Percentiles rank a stretch among this genome's conserved stretches.
These are phyloP conservation scores for Alisma plantagoaquatica DNA, from an alignment of 106 monocot species.

Conservation along the genomic window DNA sequence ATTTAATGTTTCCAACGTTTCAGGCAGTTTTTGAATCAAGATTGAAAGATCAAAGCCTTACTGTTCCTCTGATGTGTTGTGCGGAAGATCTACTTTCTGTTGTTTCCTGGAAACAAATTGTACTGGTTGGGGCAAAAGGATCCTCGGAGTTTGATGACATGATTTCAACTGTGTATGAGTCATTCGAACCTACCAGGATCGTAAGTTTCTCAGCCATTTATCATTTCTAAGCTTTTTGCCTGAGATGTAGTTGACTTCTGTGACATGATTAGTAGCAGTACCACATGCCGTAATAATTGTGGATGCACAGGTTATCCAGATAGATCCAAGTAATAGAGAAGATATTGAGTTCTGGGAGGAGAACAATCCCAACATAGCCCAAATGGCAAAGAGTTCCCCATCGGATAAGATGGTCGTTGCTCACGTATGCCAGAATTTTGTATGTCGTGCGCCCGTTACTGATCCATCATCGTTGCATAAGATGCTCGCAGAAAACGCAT, in stretches of 20 bases:
- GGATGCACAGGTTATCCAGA: slow-evolving; percentile 65
- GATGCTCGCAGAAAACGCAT: no score
- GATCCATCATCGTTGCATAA: no score
- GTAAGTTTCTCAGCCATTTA: slow-evolving; percentile 27
- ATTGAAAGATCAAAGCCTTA: slow-evolving; percentile 57
- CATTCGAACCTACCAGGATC: slow-evolving; percentile 67
- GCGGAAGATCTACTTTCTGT: slow-evolving; percentile 64
- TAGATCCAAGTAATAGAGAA: slow-evolving; percentile 46
- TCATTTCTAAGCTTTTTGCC: neutral
- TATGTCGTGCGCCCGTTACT: slow-evolving; percentile 58
- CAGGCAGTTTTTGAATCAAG: slow-evolving; percentile 75
- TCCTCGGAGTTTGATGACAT: slow-evolving; percentile 43
- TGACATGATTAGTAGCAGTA: no score
- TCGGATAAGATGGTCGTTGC: slow-evolving; percentile 26
- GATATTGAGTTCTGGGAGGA: slow-evolving; percentile 80
- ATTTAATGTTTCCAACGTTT: no score
- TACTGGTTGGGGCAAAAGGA: slow-evolving; percentile 58
- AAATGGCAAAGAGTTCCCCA: slow-evolving; percentile 41
- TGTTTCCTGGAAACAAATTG: slow-evolving; percentile 67
- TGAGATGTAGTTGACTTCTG: neutral
- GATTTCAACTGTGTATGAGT: slow-evolving; percentile 39
- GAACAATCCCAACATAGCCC: slow-evolving; percentile 40
- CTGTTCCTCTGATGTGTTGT: slow-evolving; percentile 79
- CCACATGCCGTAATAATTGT: neutral
- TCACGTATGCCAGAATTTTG: slow-evolving; percentile 75